These are phyloP conservation scores for Myxozyma neotropica DNA, from an alignment of 805 yeast species.

Conservation along the genomic window DNA sequence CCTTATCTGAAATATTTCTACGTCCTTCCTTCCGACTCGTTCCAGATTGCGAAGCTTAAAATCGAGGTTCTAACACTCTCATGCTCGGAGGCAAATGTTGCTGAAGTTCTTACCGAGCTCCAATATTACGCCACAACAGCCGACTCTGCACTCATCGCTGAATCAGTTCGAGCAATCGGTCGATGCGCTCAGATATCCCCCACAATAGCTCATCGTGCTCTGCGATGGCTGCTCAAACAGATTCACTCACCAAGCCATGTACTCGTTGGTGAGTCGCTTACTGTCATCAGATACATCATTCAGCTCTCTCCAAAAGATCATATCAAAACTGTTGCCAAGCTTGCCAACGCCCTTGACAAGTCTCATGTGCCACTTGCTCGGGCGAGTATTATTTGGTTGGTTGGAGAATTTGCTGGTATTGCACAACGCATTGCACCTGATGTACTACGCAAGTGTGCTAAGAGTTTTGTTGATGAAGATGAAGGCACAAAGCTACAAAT, in stretches of 20 bases:
- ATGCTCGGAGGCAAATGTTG: conserved; percentile 56
- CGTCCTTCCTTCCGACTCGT: conserved; percentile 58
- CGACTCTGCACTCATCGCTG: conserved; percentile 43
- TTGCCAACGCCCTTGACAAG: conserved; percentile 38
- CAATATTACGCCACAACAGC: conserved; percentile 54
- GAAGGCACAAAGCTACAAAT: conserved; percentile 69
- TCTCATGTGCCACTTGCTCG: conserved; percentile 53
- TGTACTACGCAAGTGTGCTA: conserved; percentile 61
- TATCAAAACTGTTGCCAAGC: conserved; percentile 56
- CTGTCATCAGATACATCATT: conserved; percentile 70
- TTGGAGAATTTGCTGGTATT: conserved; percentile 73
- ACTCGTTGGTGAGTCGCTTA: conserved; percentile 64
- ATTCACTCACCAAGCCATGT: conserved; percentile 43
- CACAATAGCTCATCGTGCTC: conserved; percentile 56
- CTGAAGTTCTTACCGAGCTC: conserved; percentile 59
- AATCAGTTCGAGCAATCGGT: conserved; percentile 65
- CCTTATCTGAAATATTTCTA: conserved; percentile 47
- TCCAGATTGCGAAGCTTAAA: conserved; percentile 53
- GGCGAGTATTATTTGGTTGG: conserved; percentile 85
- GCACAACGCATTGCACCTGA: conserved; percentile 67
- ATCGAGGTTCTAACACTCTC: conserved; percentile 62
- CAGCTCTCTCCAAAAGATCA: conserved; percentile 62
- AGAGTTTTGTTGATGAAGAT: conserved; percentile 56
- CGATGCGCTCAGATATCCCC: conserved; percentile 55
- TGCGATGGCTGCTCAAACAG: conserved; percentile 65